A percentile compares a stretch with the other conserved stretches of the same genome.
Evolutionary conservation across 768 basidiomycete genomes (phyloP).

Genomic region (Xerocomellus dryophilus): DNA sequence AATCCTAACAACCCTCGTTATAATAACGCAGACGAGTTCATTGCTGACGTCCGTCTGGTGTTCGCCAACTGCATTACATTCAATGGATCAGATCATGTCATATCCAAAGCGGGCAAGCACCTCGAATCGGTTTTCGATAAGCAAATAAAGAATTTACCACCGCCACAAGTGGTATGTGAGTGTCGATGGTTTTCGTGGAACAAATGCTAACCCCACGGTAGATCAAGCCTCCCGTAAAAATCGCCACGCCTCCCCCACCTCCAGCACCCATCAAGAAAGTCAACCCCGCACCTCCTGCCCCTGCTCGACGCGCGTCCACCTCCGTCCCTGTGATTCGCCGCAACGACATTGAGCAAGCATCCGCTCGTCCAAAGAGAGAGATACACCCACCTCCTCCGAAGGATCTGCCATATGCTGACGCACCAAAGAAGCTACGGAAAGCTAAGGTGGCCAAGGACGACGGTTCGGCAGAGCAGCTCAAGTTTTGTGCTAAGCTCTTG

Average conservation of each 20-base stretch:
- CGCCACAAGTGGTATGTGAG: constrained; percentile 65
- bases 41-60: constrained; percentile 80
- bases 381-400: constrained; percentile 95
- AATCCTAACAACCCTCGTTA: constrained; percentile 78
- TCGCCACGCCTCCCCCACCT: constrained; percentile 39
- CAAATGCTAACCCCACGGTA: constrained; percentile 22
- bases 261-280: constrained; percentile 32
- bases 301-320: constrained; percentile 70
- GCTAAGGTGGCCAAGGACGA: constrained; percentile 59
- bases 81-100: constrained; percentile 87
- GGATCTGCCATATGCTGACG: constrained; percentile 81
- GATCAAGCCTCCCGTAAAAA: constrained; percentile 46
- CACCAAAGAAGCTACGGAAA: constrained; percentile 65
- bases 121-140: constrained; percentile 87
- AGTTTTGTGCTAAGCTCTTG: constrained; percentile 75
- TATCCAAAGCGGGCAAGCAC: constrained; percentile 76
- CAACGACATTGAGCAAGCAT: constrained; percentile 53
- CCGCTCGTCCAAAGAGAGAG: constrained; percentile 91
- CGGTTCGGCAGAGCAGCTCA: constrained; percentile 77
- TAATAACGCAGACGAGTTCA: constrained; percentile 71
- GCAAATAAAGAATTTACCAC: constrained; percentile 79
- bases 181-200: constrained; percentile 15
- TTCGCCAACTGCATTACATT: constrained; percentile 87
- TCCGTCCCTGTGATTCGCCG: constrained; percentile 83
- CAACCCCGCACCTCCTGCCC: constrained; percentile 36